Evolutionary conservation across 176 grass and related monocot genomes (phyloP), one percentile per base, ranked within the genome.

Genomic region (Avena eriantha): DNA sequence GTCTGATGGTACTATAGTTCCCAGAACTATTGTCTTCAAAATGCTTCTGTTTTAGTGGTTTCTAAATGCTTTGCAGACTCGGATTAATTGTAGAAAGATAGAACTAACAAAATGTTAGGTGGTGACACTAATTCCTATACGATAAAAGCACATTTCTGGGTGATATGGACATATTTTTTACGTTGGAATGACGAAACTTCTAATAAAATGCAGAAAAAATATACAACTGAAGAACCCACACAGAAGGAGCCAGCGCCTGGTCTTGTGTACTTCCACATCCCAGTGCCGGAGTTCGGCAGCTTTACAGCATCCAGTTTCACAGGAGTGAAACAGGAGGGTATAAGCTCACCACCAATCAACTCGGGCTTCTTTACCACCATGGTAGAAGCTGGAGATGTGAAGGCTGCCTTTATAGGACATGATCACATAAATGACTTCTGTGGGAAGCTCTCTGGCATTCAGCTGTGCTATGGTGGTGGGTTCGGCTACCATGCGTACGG

Each of bases 401-500:
- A 88, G 58, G 96, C 92, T 14, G 88, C 88, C 64, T 98, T 98
- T 78, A 46, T 91, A 36, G 96, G 96, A 46, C 96, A 98, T 80
- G 96, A 98, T 78, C 96, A 98, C 56, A 8, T 94, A 10, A 98
- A 98, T 55, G 96, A 98, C 41, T 98, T 98, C 50, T 98, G 93
- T 7, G 93, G 92, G 2, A 92, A 94, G 81, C 83, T 98, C 31
- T 90, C 35, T 77, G 88, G 86, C 29, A 92, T 98, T 80, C 90
- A 94, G n/a, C 63, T 98, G 14, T 98, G 96, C 61, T 98, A 98
- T 82, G 93, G 90, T 69, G 96, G 96, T 70, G 96, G 96, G 9
- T 95, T 98, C 67, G 93, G 96, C 10, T 98, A 98, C 86, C 96
- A 98, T 89, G 96, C 96, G 8, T 98, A 95, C 59, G 96, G 96